A percentile compares a stretch with the other conserved stretches of the same genome.
Evolutionary conservation across 2,329 filamentous ascomycete species (phyloP).

Genomic region (Dendryphion nanum): DNA sequence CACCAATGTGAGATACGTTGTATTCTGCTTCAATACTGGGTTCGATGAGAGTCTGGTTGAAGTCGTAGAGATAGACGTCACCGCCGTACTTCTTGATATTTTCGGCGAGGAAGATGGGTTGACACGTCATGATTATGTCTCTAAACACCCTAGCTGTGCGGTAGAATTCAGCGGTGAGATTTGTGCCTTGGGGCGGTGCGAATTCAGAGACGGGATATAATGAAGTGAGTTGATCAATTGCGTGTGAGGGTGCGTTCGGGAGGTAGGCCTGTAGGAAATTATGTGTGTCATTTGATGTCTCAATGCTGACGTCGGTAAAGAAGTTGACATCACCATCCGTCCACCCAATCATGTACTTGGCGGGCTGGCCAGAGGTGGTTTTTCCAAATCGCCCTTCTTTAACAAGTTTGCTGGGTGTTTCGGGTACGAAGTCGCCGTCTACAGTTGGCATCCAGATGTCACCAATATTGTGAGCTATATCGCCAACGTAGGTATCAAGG

Average conservation of each 20-base stretch:
- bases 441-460: slow-evolving; percentile 54
- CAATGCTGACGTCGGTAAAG: slow-evolving; percentile 43
- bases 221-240: slow-evolving; percentile 23
- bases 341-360: slow-evolving; percentile 45
- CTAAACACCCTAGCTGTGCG: slow-evolving; percentile 51
- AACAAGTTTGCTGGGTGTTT: slow-evolving; percentile 44
- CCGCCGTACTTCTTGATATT: slow-evolving; percentile 40
- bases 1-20: slow-evolving; percentile 43
- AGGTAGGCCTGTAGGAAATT: slow-evolving; percentile 43
- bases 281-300: slow-evolving; percentile 40
- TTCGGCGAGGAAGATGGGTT: slow-evolving; percentile 45
- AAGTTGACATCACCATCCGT: slow-evolving; percentile 46
- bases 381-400: slow-evolving; percentile 43
- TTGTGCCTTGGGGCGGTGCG: slow-evolving; percentile 33
- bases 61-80: slow-evolving; percentile 50
- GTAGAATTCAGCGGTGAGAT: slow-evolving; percentile 50
- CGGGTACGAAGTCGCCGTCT: slow-evolving; percentile 52
- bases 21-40: slow-evolving; percentile 38
- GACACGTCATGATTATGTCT: slow-evolving; percentile 54
- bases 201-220: slow-evolving; percentile 47
- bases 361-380: slow-evolving; percentile 19
- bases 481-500: slow-evolving; percentile 41
- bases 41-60: slow-evolving; percentile 56
- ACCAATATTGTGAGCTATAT: slow-evolving; percentile 41
- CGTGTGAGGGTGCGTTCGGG: slow-evolving; percentile 31